Evolutionary conservation across 257 asterid genomes (phyloP).

Genomic region (Jasminum sambac): DNA sequence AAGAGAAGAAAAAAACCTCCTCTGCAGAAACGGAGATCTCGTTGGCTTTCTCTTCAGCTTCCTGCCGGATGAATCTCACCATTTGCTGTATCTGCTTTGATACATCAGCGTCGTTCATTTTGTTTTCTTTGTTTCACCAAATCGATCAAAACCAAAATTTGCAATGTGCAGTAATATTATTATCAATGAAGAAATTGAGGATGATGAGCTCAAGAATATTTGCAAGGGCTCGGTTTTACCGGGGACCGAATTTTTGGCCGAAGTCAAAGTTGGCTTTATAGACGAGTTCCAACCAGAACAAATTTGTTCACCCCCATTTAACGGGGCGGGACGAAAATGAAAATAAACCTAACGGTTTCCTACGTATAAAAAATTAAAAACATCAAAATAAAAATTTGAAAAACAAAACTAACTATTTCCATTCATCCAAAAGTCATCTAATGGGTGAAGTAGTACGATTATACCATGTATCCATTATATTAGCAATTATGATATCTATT

Average conservation of each 20-base stretch:
- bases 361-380: too few relatives aligned
- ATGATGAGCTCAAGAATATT: background rate
- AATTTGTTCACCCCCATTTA: too few relatives aligned
- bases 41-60: conserved; percentile 61
- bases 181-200: background rate
- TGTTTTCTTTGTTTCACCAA: background rate
- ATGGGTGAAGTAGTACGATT: too few relatives aligned
- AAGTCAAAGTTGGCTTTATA: background rate
- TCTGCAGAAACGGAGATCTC: conserved; percentile 59
- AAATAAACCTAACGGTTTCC: too few relatives aligned
- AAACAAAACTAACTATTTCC: too few relatives aligned
- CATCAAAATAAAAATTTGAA: too few relatives aligned
- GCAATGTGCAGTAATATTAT: background rate
- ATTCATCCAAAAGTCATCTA: too few relatives aligned
- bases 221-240: background rate
- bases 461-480: too few relatives aligned
- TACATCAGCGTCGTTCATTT: conserved; percentile 48
- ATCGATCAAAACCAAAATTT: background rate
- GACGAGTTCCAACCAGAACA: background rate
- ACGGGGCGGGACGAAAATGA: too few relatives aligned
- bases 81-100: conserved; percentile 65
- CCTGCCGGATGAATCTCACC: conserved; percentile 62
- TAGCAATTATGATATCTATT: too few relatives aligned
- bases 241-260: background rate
- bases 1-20: conserved; percentile 31